Percentiles rank a stretch among this genome's conserved stretches.
phyloP scores from a whole-genome alignment of 208 protist species.

The Angomonas deanei region DNA sequence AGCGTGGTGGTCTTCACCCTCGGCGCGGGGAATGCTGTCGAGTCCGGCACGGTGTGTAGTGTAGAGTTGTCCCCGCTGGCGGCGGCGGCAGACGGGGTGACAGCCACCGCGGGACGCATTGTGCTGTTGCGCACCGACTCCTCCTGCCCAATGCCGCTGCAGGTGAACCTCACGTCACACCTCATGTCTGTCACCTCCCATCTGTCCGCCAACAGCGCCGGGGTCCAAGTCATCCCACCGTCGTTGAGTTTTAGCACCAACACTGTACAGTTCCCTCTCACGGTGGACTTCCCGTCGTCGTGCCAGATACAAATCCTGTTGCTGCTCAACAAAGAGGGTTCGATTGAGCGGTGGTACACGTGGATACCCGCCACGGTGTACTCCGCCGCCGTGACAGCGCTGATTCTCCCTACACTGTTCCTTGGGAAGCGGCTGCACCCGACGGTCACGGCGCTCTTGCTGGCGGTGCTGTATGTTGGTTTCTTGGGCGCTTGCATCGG shows the following conservation, averaged over 20 bases:
- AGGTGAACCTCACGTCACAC: not conserved
- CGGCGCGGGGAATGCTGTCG: not conserved
- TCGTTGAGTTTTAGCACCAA: conserved; percentile 11
- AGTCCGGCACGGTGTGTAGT: not conserved
- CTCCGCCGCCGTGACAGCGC: conserved; percentile 18
- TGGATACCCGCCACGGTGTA: conserved; percentile 62
- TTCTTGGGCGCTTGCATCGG: conserved; percentile 55
- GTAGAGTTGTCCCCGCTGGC: not conserved
- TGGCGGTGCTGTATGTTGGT: conserved; percentile 43
- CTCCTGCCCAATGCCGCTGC: not conserved
- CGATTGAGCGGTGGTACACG: conserved; percentile 45
- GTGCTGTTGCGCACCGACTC: not conserved
- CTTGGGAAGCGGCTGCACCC: conserved; percentile 17
- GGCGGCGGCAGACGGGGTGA: not conserved
- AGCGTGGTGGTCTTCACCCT: conserved; percentile 41
- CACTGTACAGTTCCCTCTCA: not conserved
- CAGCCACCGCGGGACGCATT: not conserved
- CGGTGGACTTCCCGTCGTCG: conserved; percentile 16
- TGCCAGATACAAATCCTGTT: conserved; percentile 39
- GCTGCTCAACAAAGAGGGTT: conserved; percentile 29
- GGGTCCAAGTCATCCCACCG: conserved; percentile 4
- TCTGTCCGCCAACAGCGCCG: not conserved
- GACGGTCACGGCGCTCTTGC: conserved; percentile 13
- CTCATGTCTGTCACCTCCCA: not conserved
- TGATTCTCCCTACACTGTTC: conserved; percentile 19